Percentiles rank a stretch among this genome's conserved stretches.
These are phyloP conservation scores for Phoma sp. DNA, from an alignment of 2,329 filamentous ascomycete species.

Conservation along the genomic window DNA sequence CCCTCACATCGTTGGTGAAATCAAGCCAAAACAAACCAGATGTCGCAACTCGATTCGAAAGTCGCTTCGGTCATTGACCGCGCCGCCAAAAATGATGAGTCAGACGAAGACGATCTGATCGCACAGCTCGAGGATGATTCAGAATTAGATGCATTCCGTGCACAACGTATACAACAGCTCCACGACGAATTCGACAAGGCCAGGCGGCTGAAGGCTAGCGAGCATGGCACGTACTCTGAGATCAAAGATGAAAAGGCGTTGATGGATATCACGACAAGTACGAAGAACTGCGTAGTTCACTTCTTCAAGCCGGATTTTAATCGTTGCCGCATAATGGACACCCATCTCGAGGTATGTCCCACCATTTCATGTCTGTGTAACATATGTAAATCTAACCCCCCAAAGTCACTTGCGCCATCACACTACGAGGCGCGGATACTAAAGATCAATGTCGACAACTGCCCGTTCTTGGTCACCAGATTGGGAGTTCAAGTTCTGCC, in stretches of 20 bases:
- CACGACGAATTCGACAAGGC: constrained; percentile 63
- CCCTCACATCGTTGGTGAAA: constrained; percentile 25
- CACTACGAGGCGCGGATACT: constrained; percentile 67
- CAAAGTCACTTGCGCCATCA: constrained; percentile 59
- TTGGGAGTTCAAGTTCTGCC: constrained; percentile 65
- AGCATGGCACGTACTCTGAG: constrained; percentile 62
- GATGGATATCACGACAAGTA: constrained; percentile 67
- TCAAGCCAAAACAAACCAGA: constrained; percentile 39
- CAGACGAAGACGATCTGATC: constrained; percentile 67
- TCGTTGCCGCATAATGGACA: constrained; percentile 68
- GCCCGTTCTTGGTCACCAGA: constrained; percentile 65
- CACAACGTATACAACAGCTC: constrained; percentile 64
- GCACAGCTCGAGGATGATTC: constrained; percentile 65
- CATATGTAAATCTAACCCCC: constrained; percentile 2
- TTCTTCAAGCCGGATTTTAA: constrained; percentile 71
- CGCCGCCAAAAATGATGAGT: constrained; percentile 52
- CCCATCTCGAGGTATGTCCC: constrained; percentile 59
- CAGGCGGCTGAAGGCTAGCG: constrained; percentile 58
- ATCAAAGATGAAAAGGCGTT: constrained; percentile 66
- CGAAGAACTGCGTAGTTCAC: constrained; percentile 66
- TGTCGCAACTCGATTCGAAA: constrained; percentile 58
- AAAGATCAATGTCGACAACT: constrained; percentile 66
- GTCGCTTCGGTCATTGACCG: constrained; percentile 60
- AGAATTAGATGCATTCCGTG: constrained; percentile 62
- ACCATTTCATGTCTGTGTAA: not conserved